Evolutionary conservation across 2,329 filamentous ascomycete species (phyloP), one percentile per base, ranked within the genome.

Genomic region (Pestalotiopsis sp.): DNA sequence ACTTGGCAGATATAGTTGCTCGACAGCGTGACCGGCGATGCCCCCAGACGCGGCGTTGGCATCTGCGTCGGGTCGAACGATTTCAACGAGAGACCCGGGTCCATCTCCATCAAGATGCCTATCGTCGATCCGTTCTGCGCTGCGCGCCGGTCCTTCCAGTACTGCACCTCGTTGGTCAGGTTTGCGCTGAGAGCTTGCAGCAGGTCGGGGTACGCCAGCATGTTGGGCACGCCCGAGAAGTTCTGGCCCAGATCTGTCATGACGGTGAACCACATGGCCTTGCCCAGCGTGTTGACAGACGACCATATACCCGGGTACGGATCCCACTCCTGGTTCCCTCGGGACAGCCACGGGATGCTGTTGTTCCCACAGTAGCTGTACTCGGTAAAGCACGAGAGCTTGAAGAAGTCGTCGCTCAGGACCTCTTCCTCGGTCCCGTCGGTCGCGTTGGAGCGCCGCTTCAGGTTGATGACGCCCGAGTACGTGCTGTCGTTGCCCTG

Each of bases 201-300:
- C 3, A 74, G 68, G 2, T 69, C 62, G 1, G 70, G 67, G 14
- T 73, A 27, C 3, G 70, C 68, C 25, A 72, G 68, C 70, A 72
- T 70, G 25, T 72, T 72, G 11, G 71, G 71, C 31, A 70, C 38
- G 5, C 25, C 41, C 2, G 31, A 62, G 31, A 68, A 14, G 59
- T 71, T 71, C 13, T 66, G 66, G 5, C 71, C 71, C 12, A 72
- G 68, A 13, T 71, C 71, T 11, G 71, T 70, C 70, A 72, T 66
- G 31, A 66, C 63, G 9, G 68, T 68, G 61, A 71, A 71, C 67
- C 65, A 72, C 67, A 70, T 71, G 23, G 71, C 68, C 61, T 71
- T 72, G 23, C 68, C 70, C 2, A 72, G 59, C 9, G 62, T 25
- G 25, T 70, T 61, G 0, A 70, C 45, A 1, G 63, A n/a, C 7